Base-by-base conservation (phyloP, 108 stramenopile genomes). In the Skeletonema costatum region DNA sequence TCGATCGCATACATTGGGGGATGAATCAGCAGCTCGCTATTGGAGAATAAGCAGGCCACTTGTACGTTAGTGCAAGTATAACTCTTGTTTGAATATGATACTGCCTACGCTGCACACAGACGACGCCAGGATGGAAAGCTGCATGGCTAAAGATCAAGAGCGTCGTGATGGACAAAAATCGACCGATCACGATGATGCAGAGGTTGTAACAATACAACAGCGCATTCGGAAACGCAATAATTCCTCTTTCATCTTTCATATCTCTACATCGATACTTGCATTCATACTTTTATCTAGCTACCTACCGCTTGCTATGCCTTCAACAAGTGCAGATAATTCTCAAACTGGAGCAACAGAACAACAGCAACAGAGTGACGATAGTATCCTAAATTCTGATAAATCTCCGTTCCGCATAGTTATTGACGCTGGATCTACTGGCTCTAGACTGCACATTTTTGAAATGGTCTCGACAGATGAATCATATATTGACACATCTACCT, bases 371-470 rank as follows among this genome's bases (percentile, higher is more conserved):
- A 58, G 56, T 25, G 56, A 25, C 19, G 21, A 58, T 8, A 25
- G 5, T 25, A 58, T 19, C 25, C 21, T 6, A 41, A 39, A 35
- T 35, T 35, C 59, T 10, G 17, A 6, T 16, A 32, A 32, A 32
- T 83, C 82, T 70, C 82, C 82, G 33, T 83, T 79, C 78, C 82
- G 82, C 56, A 79, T 83, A 44, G 82, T 93, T n/a, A 85, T 94
- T 60, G 95, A 96, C 75, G 95, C 88, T 48, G 94, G 94, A 68
- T 93, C 92, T 6, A 95, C 94, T n/a, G 94, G 94, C 13, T 93
- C 92, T 32, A 85, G 95, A 30, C 77, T 96, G 29, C 92, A 92
- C 62, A 85, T 94, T 38, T 96, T 93, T 80, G 90, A 93, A 71
- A 87, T 96, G 70, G 81, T 90, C 30, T 44, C 46, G 50, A 60